Base-by-base conservation (phyloP, 2,329 filamentous ascomycete species). In the Diplocarpon rosae region DNA sequence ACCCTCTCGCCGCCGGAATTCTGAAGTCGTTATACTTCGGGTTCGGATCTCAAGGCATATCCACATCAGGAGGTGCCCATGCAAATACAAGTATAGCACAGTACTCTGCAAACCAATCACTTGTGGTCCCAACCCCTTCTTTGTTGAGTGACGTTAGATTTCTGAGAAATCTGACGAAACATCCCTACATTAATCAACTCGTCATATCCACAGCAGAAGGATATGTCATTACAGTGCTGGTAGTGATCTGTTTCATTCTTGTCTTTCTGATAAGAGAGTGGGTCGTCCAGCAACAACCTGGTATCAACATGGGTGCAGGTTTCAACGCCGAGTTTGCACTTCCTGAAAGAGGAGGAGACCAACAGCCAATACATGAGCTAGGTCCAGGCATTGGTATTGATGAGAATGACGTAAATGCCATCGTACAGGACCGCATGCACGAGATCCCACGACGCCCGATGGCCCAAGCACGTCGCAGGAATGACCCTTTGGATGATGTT, bases 241-340 rank as follows among this genome's bases (percentile, higher is more conserved):
- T 96, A 40, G 90, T 98, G 7, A 75, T 95, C 36, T 88, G 83
- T 46, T 98, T 96, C 63, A 95, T 98, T 47, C 69, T 98, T n/a
- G 80, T 98, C 34, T 98, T 98, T 55, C 67, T 98, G 3, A 95
- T 98, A 37, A 73, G 93, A 37, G 92, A 98, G 66, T 98, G 95
- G 75, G 92, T 98, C 40, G 88, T 98, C 9, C 92, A 98, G 62
- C 92, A 98, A 62, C 92, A 98, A 60, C 92, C 90, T 5, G 82
- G 89, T 52, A 83, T 92, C 54, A 93, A 94, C 57, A 81, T 92
- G 69, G 82, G 79, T 0, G 81, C 57, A 65, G 52, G 66, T 61
- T 57, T 70, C 63, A 48, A 69, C 65, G 57, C 74, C 8, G 76
- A 75, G 3, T 75, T 80, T 58, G 77, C 73, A 10, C 73, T 69